Conservation (phyloP, 2,329 filamentous ascomycete genomes). For the Aspergillus fructus region DNA sequence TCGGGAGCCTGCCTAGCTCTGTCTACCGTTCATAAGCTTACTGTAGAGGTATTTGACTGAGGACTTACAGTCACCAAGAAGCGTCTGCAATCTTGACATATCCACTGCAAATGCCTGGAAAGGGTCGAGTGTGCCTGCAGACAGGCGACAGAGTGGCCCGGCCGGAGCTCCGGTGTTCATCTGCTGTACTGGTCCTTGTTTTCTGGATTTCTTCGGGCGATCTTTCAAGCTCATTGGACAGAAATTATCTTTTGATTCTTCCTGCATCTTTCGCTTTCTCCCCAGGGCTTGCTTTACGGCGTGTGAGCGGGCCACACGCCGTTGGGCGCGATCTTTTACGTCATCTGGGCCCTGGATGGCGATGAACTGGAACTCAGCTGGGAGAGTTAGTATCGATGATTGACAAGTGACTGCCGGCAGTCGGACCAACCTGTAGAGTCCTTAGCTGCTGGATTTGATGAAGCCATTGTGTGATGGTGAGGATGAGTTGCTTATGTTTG, state of each 20-base stretch:
- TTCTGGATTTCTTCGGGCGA: neutral
- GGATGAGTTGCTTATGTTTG: neutral
- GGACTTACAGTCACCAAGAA: conserved; percentile 4
- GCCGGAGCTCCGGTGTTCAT: neutral
- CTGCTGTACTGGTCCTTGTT: neutral
- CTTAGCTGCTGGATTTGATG: neutral
- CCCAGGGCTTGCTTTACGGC: neutral
- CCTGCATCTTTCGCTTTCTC: neutral
- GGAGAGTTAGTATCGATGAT: neutral
- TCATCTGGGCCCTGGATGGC: neutral
- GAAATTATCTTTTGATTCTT: neutral
- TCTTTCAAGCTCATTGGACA: neutral
- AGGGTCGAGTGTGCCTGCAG: neutral
- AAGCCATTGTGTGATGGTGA: neutral
- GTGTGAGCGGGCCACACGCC: conserved; percentile 4
- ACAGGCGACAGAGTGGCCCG: neutral
- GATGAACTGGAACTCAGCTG: conserved; percentile 4
- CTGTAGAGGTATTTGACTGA: no score
- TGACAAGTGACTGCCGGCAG: no score
- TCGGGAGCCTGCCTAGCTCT: conserved; percentile 1
- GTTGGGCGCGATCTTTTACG: neutral
- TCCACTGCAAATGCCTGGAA: conserved; percentile 7
- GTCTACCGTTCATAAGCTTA: no score
- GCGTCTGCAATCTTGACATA: neutral
- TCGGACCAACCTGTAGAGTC: no score